These are phyloP conservation scores for Leucosporidium scottii DNA, from an alignment of 768 basidiomycete species.

Conservation along the genomic window DNA sequence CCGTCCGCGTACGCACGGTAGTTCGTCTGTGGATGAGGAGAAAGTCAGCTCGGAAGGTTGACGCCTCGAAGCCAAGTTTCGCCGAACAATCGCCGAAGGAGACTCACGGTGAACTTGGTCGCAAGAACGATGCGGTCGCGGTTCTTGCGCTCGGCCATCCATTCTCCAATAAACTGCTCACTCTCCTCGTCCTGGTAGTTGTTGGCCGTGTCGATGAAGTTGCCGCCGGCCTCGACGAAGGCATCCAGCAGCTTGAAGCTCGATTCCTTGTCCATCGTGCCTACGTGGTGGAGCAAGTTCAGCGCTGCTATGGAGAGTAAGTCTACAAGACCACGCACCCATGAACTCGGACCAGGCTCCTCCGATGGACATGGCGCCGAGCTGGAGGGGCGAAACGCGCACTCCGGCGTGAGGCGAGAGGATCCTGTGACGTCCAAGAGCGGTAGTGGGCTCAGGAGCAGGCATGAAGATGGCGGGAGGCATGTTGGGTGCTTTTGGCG, in stretches of 20 bases:
- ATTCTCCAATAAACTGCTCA: conserved; percentile 53
- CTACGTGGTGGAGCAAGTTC: conserved; percentile 35
- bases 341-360: conserved; percentile 26
- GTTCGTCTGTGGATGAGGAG: background rate
- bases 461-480: too few species aligned
- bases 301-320: background rate
- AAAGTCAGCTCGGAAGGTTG: background rate
- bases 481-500: too few species aligned
- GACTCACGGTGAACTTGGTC: conserved; percentile 40
- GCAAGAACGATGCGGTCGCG: conserved; percentile 50
- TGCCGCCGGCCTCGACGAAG: conserved; percentile 49
- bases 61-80: background rate
- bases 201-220: conserved; percentile 47
- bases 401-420: conserved; percentile 34
- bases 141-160: conserved; percentile 46
- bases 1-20: conserved; percentile 33
- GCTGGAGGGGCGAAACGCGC: conserved; percentile 39
- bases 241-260: conserved; percentile 50
- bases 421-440: conserved; percentile 36
- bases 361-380: conserved; percentile 40
- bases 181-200: conserved; percentile 55
- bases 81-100: conserved; percentile 37
- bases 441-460: too few species aligned
- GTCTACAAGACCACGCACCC: background rate
- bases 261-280: conserved; percentile 47